Base-by-base conservation (phyloP, 1,139 yeast species). In the Zygosaccharomyces sapae region DNA sequence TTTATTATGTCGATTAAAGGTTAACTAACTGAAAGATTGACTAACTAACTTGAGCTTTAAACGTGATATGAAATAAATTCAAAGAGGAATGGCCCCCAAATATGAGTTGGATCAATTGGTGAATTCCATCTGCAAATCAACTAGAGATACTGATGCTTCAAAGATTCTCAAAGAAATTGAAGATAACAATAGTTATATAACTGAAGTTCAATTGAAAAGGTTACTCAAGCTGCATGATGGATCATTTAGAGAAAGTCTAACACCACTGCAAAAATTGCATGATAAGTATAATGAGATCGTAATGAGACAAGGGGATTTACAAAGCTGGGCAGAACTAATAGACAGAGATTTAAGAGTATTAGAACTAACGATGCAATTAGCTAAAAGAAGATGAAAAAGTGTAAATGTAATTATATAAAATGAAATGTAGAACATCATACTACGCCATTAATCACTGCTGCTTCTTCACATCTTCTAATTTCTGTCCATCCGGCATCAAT, bases 401-500 rank as follows among this genome's bases (percentile, higher is more conserved):
- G 30, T 3, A 37, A 27, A 12, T 27, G 31, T 10, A 27, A 12
- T 27, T 27, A 4, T 27, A 27, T 27, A 4, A 10, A 38, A 12
- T 20, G 37, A 38, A 33, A 27, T 20, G 10, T 20, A 43, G 12
- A 16, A 33, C 29, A 16, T 44, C 43, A 55, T 33, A 56, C 50
- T 34, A 54, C 38, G 9, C 64, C 70, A 43, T 57, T 66, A 3
- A 66, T 66, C n/a, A 12, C 31, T 18, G 27, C 27, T 49, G 68
- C 74, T 51, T 61, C 61, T 45, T 81, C 87, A 83, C 86, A 83
- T 57, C 75, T 76, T 49, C 76, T 81, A 19, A 77, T 78, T 46
- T 77, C 79, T 16, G 73, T 70, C 94, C 94, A 85, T 5, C 90
- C 92, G 4, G 79, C 75, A 57, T 83, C 77, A 31, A 84, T 75